Evolutionary conservation across 441 rosid genomes (phyloP), one percentile per base, ranked within the genome.

Genomic region (Metrosideros polymorpha): DNA sequence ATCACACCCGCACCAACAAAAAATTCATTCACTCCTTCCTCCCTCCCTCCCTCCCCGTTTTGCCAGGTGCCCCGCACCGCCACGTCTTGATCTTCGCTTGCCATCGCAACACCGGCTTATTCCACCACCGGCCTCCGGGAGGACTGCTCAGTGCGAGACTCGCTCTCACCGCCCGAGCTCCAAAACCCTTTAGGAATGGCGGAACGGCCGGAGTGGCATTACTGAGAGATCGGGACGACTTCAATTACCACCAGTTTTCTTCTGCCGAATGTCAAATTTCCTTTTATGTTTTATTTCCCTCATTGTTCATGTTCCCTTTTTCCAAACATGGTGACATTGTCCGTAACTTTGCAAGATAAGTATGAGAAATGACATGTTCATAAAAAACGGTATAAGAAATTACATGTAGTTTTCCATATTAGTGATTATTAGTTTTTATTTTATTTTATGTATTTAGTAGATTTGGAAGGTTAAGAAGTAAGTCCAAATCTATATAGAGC

Each of bases 1-100:
- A 18, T 24, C 4, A 32, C 25, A 7, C 3, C 0, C 24, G 1
- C 4, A 1, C 24, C 7, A 39, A 18, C 10, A 1, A 3, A 35
- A 32, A 66, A 1, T 14, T 59, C 27, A 35, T 66, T 66, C 27
- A 1, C 77, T 66, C 14, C 27, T 45, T 66, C 27, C 22, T 61
- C 75, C 71, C 22, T 61, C 75, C 71, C 75, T 61, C 75, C 71
- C 75, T 61, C 12, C 25, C 6, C 43, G 8, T 63, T 63, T 63
- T 2, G 0, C 9, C 25, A 0, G 2, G 13, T 32, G 76, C 2
- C 4, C 13, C 7, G 6, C 43, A 32, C 3, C 0, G 25, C 6
- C 25, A 32, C 0, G 0, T 63, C 43, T 32, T 6, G 2, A 1
- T 0, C 76, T 5, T 8, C 12, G 7, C 24, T 2, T 4, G 13